A percentile compares a stretch with the other conserved stretches of the same genome.
Evolutionary conservation across 2,329 filamentous ascomycete species (phyloP).

Genomic region (Epichloe aotearoae): DNA sequence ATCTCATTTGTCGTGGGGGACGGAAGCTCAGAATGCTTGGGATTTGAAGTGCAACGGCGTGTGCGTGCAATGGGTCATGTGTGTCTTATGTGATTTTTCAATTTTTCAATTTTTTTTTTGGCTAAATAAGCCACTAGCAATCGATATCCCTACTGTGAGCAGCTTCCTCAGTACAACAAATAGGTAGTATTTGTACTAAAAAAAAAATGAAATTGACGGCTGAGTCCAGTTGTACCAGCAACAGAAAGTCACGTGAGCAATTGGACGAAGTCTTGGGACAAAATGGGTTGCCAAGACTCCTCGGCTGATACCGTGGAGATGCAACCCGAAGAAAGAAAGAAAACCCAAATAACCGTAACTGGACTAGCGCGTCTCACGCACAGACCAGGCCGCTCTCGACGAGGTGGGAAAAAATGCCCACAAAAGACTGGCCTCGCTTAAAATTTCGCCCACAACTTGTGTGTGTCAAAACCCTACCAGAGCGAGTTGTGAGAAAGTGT

Average conservation of each 20-base stretch:
- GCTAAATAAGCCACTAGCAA: slow-evolving; percentile 16
- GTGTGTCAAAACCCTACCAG: slow-evolving; percentile 7
- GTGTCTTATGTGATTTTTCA: background rate
- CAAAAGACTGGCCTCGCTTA: slow-evolving; percentile 20
- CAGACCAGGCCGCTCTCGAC: slow-evolving; percentile 8
- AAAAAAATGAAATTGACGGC: background rate
- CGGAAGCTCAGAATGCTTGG: background rate
- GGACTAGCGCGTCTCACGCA: slow-evolving; percentile 9
- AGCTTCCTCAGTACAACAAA: slow-evolving; percentile 2
- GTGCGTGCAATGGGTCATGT: slow-evolving; percentile 1
- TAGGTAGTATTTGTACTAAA: background rate
- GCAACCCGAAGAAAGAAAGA: background rate
- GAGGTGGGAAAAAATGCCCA: background rate
- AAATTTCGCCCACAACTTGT: slow-evolving; percentile 26
- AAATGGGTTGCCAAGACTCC: background rate
- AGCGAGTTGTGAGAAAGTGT: background rate
- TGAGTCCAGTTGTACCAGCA: background rate
- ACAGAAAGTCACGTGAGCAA: background rate
- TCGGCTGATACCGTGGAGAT: slow-evolving; percentile 5
- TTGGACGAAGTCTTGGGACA: background rate
- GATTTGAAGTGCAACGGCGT: background rate
- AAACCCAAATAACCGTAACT: slow-evolving; percentile 5
- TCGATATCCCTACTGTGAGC: slow-evolving; percentile 13
- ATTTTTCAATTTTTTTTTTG: slow-evolving; percentile 8
- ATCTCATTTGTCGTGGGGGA: slow-evolving; percentile 10